A percentile compares a stretch with the other conserved stretches of the same genome.
These are phyloP conservation scores for Boeremia exigua DNA, from an alignment of 2,329 filamentous ascomycete species.

Conservation along the genomic window DNA sequence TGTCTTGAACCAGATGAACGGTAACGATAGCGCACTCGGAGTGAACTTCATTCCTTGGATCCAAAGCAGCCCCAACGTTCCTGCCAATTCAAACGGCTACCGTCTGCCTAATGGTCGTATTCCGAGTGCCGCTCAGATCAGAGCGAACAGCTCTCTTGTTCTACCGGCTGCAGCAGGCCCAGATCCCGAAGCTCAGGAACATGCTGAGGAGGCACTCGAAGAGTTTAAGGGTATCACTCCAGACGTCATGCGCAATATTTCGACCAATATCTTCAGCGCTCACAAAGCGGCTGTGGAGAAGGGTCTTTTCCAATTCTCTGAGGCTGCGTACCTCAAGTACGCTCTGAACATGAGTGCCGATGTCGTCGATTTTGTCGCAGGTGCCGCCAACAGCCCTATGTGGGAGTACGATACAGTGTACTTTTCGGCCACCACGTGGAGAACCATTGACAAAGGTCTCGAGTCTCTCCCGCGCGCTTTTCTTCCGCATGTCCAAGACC, in stretches of 20 bases:
- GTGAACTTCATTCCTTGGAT: constrained; percentile 70
- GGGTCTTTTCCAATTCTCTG: constrained; percentile 69
- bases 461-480: constrained; percentile 68
- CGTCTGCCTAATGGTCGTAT: constrained; percentile 44
- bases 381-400: constrained; percentile 54
- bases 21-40: constrained; percentile 52
- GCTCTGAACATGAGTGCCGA: constrained; percentile 64
- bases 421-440: constrained; percentile 65
- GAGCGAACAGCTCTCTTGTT: constrained; percentile 34
- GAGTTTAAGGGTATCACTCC: constrained; percentile 28
- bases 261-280: constrained; percentile 57
- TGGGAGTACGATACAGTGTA: constrained; percentile 60
- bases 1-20: constrained; percentile 66
- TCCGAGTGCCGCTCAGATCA: constrained; percentile 38
- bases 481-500: constrained; percentile 64
- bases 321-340: constrained; percentile 67
- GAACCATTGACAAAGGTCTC: constrained; percentile 68
- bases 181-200: constrained; percentile 26
- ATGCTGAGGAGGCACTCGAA: constrained; percentile 28
- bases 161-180: constrained; percentile 22
- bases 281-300: constrained; percentile 61
- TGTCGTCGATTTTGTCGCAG: constrained; percentile 53
- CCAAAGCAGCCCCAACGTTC: constrained; percentile 62
- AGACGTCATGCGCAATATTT: constrained; percentile 48
- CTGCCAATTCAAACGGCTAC: constrained; percentile 49